Conservation (phyloP, 2,329 filamentous ascomycete species). For the Phaeomoniella chlamydospora region DNA sequence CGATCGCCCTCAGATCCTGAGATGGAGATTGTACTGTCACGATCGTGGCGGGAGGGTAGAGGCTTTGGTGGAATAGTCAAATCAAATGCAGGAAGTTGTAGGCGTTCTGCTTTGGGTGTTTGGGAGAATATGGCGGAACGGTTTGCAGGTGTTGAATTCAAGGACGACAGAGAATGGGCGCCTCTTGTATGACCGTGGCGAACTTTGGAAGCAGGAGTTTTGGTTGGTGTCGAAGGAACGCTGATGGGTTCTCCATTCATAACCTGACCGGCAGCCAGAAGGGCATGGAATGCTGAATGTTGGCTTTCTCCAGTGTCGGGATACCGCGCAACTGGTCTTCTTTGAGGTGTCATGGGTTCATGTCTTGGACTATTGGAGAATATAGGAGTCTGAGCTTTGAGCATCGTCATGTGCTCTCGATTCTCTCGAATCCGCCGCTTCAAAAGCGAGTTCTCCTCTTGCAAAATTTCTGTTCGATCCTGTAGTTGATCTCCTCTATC, state of each 20-base stretch:
- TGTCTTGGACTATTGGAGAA: constrained; percentile 49
- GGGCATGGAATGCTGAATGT: constrained; percentile 56
- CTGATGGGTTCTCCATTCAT: constrained; percentile 64
- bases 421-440: constrained; percentile 80
- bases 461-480: too few species aligned
- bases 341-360: constrained; percentile 30
- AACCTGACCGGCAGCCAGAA: constrained; percentile 61
- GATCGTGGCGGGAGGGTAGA: constrained; percentile 46
- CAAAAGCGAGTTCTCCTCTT: constrained; percentile 63
- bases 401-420: constrained; percentile 66
- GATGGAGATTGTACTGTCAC: constrained; percentile 74
- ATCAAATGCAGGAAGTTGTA: constrained; percentile 37
- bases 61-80: constrained; percentile 12
- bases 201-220: constrained; percentile 33
- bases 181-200: constrained; percentile 54
- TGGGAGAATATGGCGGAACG: constrained; percentile 40
- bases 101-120: constrained; percentile 42
- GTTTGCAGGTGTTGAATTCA: constrained; percentile 60
- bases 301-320: constrained; percentile 23
- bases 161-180: constrained; percentile 69
- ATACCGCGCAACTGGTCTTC: constrained; percentile 24
- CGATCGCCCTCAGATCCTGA: constrained; percentile 39
- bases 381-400: constrained; percentile 34
- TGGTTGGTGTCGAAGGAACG: constrained; percentile 55
- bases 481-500: constrained; percentile 50